Conservation (phyloP, 495 filamentous ascomycete species). For the Lepraria neglecta region DNA sequence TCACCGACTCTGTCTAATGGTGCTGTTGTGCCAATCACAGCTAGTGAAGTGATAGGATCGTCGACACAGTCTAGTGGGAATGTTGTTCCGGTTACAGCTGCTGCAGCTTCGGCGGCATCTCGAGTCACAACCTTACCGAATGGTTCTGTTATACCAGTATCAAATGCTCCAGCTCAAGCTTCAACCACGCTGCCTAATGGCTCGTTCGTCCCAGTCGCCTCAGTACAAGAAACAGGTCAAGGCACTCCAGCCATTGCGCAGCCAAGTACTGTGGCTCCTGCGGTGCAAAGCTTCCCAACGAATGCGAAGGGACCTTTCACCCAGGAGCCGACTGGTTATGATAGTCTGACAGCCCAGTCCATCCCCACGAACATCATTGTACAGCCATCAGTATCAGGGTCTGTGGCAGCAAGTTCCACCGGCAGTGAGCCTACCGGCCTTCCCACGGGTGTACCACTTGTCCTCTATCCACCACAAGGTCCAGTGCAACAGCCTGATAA, state of each 20-base stretch:
- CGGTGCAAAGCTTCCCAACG: conserved; percentile 16
- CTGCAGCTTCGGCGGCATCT: not conserved
- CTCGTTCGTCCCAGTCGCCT: conserved; percentile 24
- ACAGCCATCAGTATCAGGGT: conserved; percentile 16
- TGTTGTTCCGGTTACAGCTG: conserved; percentile 22
- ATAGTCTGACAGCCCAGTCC: conserved; percentile 21
- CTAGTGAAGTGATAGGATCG: conserved; percentile 21
- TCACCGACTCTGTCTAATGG: conserved; percentile 30
- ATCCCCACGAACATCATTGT: conserved; percentile 25
- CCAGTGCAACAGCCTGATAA: conserved; percentile 47
- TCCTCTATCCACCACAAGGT: conserved; percentile 18
- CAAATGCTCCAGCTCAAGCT: conserved; percentile 16
- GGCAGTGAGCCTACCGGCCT: conserved; percentile 16
- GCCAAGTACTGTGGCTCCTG: conserved; percentile 1
- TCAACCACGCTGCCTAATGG: conserved; percentile 29
- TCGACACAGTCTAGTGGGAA: conserved; percentile 31
- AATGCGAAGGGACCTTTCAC: conserved; percentile 21
- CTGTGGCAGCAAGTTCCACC: conserved; percentile 16
- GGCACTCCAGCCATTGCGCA: not conserved
- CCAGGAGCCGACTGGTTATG: conserved; percentile 25
- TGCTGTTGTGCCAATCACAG: conserved; percentile 27
- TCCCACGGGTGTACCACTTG: conserved; percentile 34
- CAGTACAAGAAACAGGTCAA: not conserved
- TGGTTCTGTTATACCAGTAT: conserved; percentile 24
- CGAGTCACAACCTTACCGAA: conserved; percentile 15